Evolutionary conservation across 306 rosid genomes (phyloP), one percentile per base, ranked within the genome.

Genomic region (Hippophae gyantsensis): DNA sequence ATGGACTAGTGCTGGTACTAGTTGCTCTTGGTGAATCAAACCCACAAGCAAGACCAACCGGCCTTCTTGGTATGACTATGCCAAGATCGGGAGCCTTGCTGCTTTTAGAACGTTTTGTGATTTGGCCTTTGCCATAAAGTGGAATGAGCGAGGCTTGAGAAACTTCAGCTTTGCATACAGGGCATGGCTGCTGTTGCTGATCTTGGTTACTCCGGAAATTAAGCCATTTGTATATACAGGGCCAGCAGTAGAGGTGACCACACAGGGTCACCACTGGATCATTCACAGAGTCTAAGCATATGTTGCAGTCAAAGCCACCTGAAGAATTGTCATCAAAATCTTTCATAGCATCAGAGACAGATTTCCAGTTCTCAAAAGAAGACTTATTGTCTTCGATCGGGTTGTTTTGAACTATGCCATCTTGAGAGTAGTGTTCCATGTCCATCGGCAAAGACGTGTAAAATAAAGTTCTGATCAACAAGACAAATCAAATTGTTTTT

Each of bases 201-300:
- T 76, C 79, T 60, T 60, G 67, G 54, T 52, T 13, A 40, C n/a
- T 57, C 52, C 63, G 74, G 69, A 56, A 78, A 43, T 75, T 72
- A 49, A 87, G 81, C 98, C 98, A 92, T 63, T 81, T 83, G 79
- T 87, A 92, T 13, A 92, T 72, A 87, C 98, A 92, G 42, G 96
- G 89, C 98, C 98, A 92, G 85, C 98, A 92, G 69, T 72, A 92
- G 69, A 92, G 92, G 66, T 87, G 98, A 18, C 98, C 98, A 56
- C 98, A 92, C 10, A 87, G 95, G n/a, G 98, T 90, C 46, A 87
- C 89, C 56, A 92, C 98, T 1, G 98, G 98, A 52, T 92, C 98
- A 53, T 74, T 87, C 67, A 87, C 92, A 13, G 71, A 12, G 10
- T 85, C 96, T 13, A 92, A 71, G 64, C 98, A 92, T 64, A 92